phyloP scores from a whole-genome alignment of 2,329 filamentous ascomycete species.

The Aurifilum marmelostoma region DNA sequence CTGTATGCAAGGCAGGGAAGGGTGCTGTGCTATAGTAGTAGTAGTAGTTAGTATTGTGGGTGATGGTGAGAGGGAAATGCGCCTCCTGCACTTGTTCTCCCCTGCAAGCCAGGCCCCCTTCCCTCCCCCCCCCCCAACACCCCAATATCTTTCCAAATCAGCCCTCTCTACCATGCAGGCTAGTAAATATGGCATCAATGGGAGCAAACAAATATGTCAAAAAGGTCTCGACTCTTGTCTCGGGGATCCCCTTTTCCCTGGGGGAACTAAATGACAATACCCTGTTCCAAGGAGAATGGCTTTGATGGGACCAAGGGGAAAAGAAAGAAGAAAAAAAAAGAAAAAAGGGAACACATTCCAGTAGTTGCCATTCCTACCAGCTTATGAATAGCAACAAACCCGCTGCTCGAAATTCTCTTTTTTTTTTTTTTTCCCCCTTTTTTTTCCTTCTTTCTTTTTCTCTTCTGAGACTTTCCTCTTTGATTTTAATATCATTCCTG shows the following conservation, averaged over 20 bases:
- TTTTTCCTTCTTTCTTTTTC: too few species aligned
- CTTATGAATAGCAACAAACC: conserved; percentile 22
- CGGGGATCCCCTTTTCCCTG: conserved; percentile 3
- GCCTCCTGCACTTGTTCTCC: neutral
- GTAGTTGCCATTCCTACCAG: conserved; percentile 26
- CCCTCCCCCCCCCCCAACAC: too few species aligned
- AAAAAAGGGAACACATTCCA: conserved; percentile 23
- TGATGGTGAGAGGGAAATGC: neutral
- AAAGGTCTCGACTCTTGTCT: conserved; percentile 15
- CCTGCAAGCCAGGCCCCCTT: too few species aligned
- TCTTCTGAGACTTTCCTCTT: too few species aligned
- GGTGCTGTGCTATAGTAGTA: neutral
- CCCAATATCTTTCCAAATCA: neutral
- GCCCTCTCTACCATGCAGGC: neutral
- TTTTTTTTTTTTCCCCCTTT: too few species aligned
- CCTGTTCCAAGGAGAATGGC: conserved; percentile 16
- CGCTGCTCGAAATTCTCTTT: neutral
- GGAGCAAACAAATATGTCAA: conserved; percentile 14
- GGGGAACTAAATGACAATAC: conserved; percentile 17
- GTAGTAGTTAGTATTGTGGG: too few species aligned
- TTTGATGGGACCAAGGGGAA: conserved; percentile 10
- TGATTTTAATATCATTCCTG: conserved; percentile 17
- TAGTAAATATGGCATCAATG: neutral
- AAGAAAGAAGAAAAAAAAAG: neutral
- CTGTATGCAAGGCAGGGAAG: neutral